Evolutionary conservation across 139 green algal species (phyloP).

Genomic region (Chlamydomonas incerta): DNA sequence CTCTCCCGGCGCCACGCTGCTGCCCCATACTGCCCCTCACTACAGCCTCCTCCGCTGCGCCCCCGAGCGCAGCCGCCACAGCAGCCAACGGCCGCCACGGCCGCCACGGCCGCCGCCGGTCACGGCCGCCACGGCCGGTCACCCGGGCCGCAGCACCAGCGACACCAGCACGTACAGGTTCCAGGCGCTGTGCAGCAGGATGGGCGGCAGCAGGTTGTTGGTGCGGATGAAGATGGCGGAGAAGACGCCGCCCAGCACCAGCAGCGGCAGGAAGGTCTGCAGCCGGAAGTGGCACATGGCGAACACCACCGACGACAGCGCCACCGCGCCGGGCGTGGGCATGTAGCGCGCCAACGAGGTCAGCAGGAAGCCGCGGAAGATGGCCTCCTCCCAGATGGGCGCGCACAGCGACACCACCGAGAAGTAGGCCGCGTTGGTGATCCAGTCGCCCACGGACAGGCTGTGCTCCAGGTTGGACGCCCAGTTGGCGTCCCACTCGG

Average conservation of each 20-base stretch:
- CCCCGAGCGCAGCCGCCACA: no score
- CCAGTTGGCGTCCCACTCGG: constrained; percentile 49
- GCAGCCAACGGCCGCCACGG: neutral
- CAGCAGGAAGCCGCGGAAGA: constrained; percentile 96
- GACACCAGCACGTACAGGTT: constrained; percentile 73
- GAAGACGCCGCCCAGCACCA: constrained; percentile 91
- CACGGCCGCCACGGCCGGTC: neutral
- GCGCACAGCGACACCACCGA: constrained; percentile 82
- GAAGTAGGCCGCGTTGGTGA: constrained; percentile 82
- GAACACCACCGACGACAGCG: constrained; percentile 78
- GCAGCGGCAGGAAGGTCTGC: constrained; percentile 87
- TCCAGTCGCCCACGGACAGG: constrained; percentile 60
- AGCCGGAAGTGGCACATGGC: constrained; percentile 87
- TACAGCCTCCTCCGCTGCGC: no score
- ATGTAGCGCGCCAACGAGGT: constrained; percentile 84
- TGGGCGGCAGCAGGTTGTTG: constrained; percentile 75
- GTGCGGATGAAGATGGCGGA: constrained; percentile 78
- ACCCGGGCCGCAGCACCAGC: constrained; percentile 32
- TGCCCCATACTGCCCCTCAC: no score
- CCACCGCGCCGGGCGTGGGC: constrained; percentile 61
- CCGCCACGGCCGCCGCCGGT: no score
- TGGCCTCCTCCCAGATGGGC: constrained; percentile 94
- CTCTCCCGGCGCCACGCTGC: no score
- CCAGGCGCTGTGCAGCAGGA: constrained; percentile 86
- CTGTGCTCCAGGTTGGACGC: constrained; percentile 50